Conservation (phyloP, 2,329 filamentous ascomycete genomes). For the Fusarium gaditjirri region DNA sequence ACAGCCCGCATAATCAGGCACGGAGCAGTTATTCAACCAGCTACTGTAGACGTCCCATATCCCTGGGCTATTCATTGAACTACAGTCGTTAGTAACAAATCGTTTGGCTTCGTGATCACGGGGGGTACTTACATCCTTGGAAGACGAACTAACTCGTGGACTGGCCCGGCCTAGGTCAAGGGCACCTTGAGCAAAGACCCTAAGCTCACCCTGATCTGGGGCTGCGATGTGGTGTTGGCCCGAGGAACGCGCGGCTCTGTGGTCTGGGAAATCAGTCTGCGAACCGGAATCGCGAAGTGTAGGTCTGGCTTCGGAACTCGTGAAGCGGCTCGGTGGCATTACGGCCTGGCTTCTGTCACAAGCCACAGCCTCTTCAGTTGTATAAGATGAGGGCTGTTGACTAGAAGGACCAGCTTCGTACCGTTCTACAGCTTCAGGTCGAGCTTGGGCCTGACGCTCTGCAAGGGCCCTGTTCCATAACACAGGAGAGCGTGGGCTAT, state of each 20-base stretch:
- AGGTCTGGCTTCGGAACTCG: neutral
- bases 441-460: fast-evolving
- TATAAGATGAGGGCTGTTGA: fast-evolving
- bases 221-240: fast-evolving
- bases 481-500: neutral
- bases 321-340: fast-evolving
- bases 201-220: neutral
- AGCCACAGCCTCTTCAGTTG: fast-evolving
- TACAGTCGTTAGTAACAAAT: neutral
- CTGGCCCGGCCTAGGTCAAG: fast-evolving
- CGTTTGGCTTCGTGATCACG: fast-evolving
- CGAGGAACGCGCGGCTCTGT: no score
- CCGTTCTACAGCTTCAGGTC: neutral
- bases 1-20: no score
- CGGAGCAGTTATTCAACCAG: no score
- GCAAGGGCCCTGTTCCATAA: no score
- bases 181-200: neutral
- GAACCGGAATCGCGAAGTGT: neutral
- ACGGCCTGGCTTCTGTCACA: fast-evolving
- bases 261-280: neutral
- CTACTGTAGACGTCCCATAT: no score
- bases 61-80: neutral
- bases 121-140: neutral
- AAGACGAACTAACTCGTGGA: fast-evolving
- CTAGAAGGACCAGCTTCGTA: neutral